Evolutionary conservation across 2,329 filamentous ascomycete genomes (phyloP), one percentile per base, ranked within the genome.

Genomic region (Fusarium newnesense): DNA sequence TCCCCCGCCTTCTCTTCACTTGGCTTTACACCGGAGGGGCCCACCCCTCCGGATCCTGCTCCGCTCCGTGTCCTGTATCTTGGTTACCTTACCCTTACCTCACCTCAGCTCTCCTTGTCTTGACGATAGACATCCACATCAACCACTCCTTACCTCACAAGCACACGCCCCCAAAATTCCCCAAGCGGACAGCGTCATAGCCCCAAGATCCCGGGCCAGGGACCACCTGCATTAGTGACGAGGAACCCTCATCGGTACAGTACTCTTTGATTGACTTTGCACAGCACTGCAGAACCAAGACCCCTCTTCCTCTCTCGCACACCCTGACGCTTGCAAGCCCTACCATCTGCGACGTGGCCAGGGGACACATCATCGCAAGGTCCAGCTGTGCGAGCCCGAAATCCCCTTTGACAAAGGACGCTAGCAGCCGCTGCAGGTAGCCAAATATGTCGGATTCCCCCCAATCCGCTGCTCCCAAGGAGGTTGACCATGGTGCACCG

Each of bases 391-490:
- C 85, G 84, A 87, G 85, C 82, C 85, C 84, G 86, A 86, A 79
- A 83, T 85, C 85, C 58, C 71, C 72, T 87, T 85, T 87, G 85
- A 86, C 86, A 74, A 88, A 86, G 84, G 87, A 89, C 81, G 87
- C 86, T 84, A 87, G 85, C 85, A 88, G 83, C 88, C 88, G 87
- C 87, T 90, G 88, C 88, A 89, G 86, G 86, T 88, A 89, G 88
- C 91, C 91, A 92, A 92, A 94, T 94, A 96, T 98, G 95, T 97
- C 95, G 88, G 93, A 90, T 85, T 90, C 89, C 85, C 88, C 88
- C 85, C 88, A 94, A 90, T 95, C 93, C 90, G 94, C 95, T 88
- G 94, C 95, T 88, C 92, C 94, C 82, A 96, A 97, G 89, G 94
- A 97, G 88, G 93, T 95, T 89, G 96, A 97, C 89, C 93, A 92